phyloP scores from a whole-genome alignment of 164 flowering plant species.

The Dillenia suffruticosa region DNA sequence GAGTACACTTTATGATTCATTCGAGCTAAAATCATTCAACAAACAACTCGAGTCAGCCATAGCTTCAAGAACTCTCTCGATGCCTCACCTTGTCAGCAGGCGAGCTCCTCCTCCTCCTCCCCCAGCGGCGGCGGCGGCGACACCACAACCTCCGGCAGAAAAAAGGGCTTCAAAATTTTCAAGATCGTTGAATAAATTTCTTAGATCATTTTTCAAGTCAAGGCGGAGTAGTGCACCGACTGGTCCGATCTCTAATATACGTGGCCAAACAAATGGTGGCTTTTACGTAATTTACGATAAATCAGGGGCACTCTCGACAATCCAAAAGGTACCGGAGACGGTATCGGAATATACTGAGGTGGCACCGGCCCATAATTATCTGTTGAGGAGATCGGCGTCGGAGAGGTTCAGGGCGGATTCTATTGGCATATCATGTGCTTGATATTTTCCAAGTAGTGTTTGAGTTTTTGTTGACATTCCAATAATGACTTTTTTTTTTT shows the following conservation, averaged over 20 bases:
- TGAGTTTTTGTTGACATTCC: not conserved
- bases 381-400: conserved; percentile 35
- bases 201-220: conserved; percentile 44
- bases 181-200: conserved; percentile 45
- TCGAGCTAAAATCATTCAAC: conserved; percentile 81
- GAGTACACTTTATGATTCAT: conserved; percentile 87
- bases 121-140: conserved; percentile 3
- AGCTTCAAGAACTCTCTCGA: conserved; percentile 57
- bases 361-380: conserved; percentile 36
- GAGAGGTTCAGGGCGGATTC: conserved; percentile 40
- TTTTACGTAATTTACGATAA: conserved; percentile 26
- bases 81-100: conserved; percentile 53
- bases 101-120: conserved; percentile 17
- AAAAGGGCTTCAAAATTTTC: conserved; percentile 44
- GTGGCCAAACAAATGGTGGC: conserved; percentile 9
- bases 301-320: conserved; percentile 36
- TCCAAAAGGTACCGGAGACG: conserved; percentile 48
- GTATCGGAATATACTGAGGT: conserved; percentile 15
- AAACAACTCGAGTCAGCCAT: conserved; percentile 79
- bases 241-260: not conserved
- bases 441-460: conserved; percentile 1
- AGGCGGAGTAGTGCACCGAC: conserved; percentile 7
- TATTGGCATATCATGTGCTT: conserved; percentile 40
- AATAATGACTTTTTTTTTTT: not conserved
- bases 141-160: conserved; percentile 8